Base-by-base conservation (phyloP, 352 stramenopile genomes). In the Globisporangium solare region DNA sequence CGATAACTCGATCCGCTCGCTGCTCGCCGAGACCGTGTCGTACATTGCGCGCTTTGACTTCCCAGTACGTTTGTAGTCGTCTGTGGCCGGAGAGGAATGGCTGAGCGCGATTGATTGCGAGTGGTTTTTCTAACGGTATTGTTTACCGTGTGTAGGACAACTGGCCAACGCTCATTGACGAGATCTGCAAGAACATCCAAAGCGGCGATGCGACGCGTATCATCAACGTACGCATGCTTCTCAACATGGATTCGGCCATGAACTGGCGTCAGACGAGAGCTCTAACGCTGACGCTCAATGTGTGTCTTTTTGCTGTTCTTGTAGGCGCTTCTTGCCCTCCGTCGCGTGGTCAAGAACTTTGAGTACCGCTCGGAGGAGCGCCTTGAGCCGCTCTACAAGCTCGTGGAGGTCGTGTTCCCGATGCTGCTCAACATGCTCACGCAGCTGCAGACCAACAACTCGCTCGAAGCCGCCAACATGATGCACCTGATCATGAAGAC, bases 331-430 rank as follows among this genome's bases (percentile, higher is more conserved):
- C 72, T 99, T 51, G 94, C 94, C 21, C 66, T 99, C 54, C 88
- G 97, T 41, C 97, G 97, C 67, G 79, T 99, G 41, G 95, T 97
- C 63, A 99, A 99, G 79, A 92, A 97, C 64, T 99, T 98, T 70
- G 97, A 99, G 73, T 99, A 98, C 84, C 97, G 97, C 63, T 78
- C 73, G 18, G 89, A 96, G 21, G 96, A 80, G 60, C 74, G 90
- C 35, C 70, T 97, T 21, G 79, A 76, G 18, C 92, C 94, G 11
- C 78, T 99, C 17, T 91, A 94, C 64, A 80, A 96, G 59, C 94
- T 99, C 54, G 91, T 98, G 20, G 76, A 92, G 45, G 76, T 89
- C 22, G 85, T 89, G 2, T 98, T 98, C 66, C 94, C 96, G 11
- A 79, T 98, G 66, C 75, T 99, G 32, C 78, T 95, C 13, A 86